Percentiles rank a stretch among this genome's conserved stretches.
Conservation (phyloP, 1,284 basidiomycete genomes). For the Tilletia walkeri region DNA sequence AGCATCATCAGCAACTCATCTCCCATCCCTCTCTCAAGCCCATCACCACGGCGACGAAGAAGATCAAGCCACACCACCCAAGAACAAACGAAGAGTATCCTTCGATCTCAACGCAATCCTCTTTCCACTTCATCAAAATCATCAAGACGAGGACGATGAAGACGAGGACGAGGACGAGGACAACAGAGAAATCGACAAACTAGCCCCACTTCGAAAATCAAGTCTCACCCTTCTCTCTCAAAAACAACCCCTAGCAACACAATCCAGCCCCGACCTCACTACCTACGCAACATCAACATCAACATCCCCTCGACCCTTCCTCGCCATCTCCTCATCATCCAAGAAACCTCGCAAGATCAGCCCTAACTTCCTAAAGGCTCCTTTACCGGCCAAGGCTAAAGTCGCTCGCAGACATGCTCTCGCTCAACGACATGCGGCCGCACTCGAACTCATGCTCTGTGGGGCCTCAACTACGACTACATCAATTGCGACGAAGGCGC, state of each 20-base stretch:
- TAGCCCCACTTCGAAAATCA: neutral
- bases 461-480: neutral
- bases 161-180: neutral
- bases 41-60: neutral
- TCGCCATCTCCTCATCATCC: neutral
- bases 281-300: neutral
- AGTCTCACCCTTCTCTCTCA: neutral
- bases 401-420: neutral
- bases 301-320: neutral
- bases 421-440: constrained; percentile 8
- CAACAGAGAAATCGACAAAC: neutral
- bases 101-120: constrained; percentile 15
- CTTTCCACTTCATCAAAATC: neutral
- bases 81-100: constrained; percentile 10
- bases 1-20: constrained; percentile 6
- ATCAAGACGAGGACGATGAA: neutral
- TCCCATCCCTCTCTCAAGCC: neutral
- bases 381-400: constrained; percentile 2
- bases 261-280: neutral
- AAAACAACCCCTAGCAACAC: neutral
- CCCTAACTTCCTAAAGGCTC: neutral
- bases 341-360: neutral
- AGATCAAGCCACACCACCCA: neutral
- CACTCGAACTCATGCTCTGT: constrained; percentile 18
- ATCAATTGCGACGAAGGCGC: no score